A percentile compares a stretch with the other conserved stretches of the same genome.
These are phyloP conservation scores for Mastigamoeba balamuthi DNA, from an alignment of 78 protist genomes.

Conservation along the genomic window DNA sequence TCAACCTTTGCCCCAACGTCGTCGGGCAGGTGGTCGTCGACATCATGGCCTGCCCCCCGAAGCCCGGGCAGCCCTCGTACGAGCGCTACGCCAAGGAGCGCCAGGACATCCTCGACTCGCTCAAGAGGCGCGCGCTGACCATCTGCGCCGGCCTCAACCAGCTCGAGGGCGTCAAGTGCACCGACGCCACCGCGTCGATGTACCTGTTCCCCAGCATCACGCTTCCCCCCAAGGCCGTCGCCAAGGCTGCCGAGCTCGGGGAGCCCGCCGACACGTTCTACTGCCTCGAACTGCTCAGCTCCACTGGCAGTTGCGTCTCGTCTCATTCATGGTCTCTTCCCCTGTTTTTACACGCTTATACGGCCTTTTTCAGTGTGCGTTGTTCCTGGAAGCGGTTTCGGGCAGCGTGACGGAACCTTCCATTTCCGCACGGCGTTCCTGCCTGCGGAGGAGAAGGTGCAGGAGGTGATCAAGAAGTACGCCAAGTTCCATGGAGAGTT, in stretches of 20 bases:
- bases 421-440: slow-evolving; percentile 97
- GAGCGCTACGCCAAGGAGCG: slow-evolving; percentile 66
- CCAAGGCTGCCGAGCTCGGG: slow-evolving; percentile 55
- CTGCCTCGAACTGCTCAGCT: slow-evolving; percentile 76
- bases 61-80: slow-evolving; percentile 69
- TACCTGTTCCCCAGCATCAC: slow-evolving; percentile 93
- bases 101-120: slow-evolving; percentile 33
- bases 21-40: slow-evolving; percentile 83
- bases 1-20: slow-evolving; percentile 90
- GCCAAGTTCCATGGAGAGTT: slow-evolving; percentile 60
- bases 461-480: slow-evolving; percentile 46
- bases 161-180: slow-evolving; percentile 76
- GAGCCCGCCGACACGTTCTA: slow-evolving; percentile 86
- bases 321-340: neutral
- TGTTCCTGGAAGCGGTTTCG: slow-evolving; percentile 98
- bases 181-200: slow-evolving; percentile 79
- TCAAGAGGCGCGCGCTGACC: slow-evolving; percentile 51
- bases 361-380: slow-evolving; percentile 45
- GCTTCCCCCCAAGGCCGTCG: slow-evolving; percentile 83
- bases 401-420: slow-evolving; percentile 87
- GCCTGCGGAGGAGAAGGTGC: slow-evolving; percentile 91
- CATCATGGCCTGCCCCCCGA: slow-evolving; percentile 88
- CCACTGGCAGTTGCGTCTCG: slow-evolving; percentile 63
- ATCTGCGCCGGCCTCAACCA: slow-evolving; percentile 54
- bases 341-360: neutral